Base-by-base conservation (phyloP, 495 filamentous ascomycete genomes). In the Neurospora sp. region DNA sequence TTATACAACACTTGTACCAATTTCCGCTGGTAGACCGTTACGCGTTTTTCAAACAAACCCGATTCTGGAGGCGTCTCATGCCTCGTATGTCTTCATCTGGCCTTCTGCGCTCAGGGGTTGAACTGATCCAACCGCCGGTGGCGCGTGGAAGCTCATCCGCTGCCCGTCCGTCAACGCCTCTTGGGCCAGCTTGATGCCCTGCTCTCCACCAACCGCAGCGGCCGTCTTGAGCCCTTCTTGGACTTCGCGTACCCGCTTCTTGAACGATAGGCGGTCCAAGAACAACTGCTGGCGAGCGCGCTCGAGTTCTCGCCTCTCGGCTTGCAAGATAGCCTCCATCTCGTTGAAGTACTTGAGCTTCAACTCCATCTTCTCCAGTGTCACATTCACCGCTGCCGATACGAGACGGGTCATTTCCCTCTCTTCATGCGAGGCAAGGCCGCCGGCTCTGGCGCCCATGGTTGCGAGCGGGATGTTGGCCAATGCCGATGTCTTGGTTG, bases 281-380 rank as follows among this genome's bases (percentile, higher is more conserved):
- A 97, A 98, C 35, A 99, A 86, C 81, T 97, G 93, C 80, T 97
- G 94, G 14, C 96, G 88, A 4, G 91, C 92, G 69, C 94, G 87
- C 82, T 98, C 96, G 3, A 99, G 86, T 80, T 99, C 96, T 46
- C 94, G 88, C 69, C 94, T 90, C 83, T 99, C 96, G 3, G 94
- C 92, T 76, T 97, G 92, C 69, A 98, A 85, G 71, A 97, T 90
- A 69, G 90, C 85, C 78, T 99, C 96, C 88, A 99, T 93, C 83
- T 98, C 96, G 76, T 92, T 91, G 85, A 99, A 99, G 79, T 98
- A 97, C 76, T 91, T 89, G 69, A 96, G 85, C 84, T 94, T 94
- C 71, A 94, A 84, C 78, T 94, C 91, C 78, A 94, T 87, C 80
- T 94, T 94, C 77, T 93, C 88, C 39, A 97, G 86, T 20, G 91